These are phyloP conservation scores for Fusarium nematophilum DNA, from an alignment of 2,329 filamentous ascomycete genomes.

Conservation along the genomic window DNA sequence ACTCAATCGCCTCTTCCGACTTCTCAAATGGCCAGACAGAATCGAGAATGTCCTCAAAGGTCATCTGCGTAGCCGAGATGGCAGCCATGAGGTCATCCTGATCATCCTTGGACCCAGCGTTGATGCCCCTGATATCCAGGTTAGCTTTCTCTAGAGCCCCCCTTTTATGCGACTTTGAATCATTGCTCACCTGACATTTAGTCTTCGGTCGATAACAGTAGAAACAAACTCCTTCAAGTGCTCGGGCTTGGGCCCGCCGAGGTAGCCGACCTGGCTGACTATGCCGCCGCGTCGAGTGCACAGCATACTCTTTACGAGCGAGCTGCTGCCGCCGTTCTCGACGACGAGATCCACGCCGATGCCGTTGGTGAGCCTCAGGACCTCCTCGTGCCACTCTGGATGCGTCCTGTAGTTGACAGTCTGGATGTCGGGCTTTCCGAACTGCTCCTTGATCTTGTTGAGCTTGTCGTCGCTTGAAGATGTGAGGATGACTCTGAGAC, in stretches of 20 bases:
- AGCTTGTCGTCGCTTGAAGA: conserved; percentile 64
- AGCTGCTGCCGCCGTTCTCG: conserved; percentile 53
- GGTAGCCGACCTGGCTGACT: conserved; percentile 57
- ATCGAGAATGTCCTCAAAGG: conserved; percentile 54
- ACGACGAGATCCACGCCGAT: conserved; percentile 63
- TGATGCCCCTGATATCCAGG: conserved; percentile 48
- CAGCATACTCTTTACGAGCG: conserved; percentile 53
- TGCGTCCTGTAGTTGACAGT: conserved; percentile 61
- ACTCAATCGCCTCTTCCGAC: conserved; percentile 54
- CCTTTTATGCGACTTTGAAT: too few species aligned
- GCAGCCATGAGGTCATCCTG: conserved; percentile 53
- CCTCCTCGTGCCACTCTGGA: conserved; percentile 58
- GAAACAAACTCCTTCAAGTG: conserved; percentile 50
- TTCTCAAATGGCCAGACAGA: conserved; percentile 51
- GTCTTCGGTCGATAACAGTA: conserved; percentile 51
- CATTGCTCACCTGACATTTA: conserved; percentile 43
- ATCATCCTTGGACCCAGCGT: conserved; percentile 53
- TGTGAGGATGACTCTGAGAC: conserved; percentile 62
- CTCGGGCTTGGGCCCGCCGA: conserved; percentile 45
- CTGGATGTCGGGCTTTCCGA: conserved; percentile 55
- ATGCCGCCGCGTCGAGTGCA: conserved; percentile 55
- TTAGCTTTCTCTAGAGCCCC: too few species aligned
- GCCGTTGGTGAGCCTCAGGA: conserved; percentile 55
- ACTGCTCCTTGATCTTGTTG: conserved; percentile 52
- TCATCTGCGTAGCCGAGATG: conserved; percentile 49